Evolutionary conservation across 2,329 filamentous ascomycete species (phyloP).

Genomic region (Neoscytalidium dimidiatum): DNA sequence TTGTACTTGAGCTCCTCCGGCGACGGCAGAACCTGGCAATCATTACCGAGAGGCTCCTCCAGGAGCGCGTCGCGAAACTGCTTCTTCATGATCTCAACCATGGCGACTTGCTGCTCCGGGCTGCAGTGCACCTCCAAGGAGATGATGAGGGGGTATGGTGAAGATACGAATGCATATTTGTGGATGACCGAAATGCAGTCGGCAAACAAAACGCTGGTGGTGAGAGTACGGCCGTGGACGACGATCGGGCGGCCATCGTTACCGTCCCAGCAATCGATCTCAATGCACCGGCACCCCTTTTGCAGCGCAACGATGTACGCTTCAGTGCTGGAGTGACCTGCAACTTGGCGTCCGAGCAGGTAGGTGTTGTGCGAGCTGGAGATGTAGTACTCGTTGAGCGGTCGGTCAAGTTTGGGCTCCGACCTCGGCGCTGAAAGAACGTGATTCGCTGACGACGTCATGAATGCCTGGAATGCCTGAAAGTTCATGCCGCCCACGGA

Average conservation of each 20-base stretch:
- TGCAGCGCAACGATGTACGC: constrained; percentile 89
- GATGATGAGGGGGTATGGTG: constrained; percentile 87
- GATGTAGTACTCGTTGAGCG: constrained; percentile 95
- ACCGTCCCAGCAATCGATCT: constrained; percentile 98
- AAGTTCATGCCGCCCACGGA: constrained; percentile 68
- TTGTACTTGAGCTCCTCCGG: constrained; percentile 82
- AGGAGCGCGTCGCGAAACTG: constrained; percentile 81
- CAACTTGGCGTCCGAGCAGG: constrained; percentile 85
- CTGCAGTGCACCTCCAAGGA: constrained; percentile 96
- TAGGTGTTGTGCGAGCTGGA: constrained; percentile 99
- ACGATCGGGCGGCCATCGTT: constrained; percentile 84
- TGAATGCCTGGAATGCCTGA: constrained; percentile 68
- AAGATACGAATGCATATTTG: constrained; percentile 88
- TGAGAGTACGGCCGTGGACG: constrained; percentile 87
- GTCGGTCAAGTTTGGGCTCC: constrained; percentile 70
- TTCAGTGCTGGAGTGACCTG: constrained; percentile 87
- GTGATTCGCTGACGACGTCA: constrained; percentile 58
- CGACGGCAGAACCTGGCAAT: constrained; percentile 71
- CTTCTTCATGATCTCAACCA: constrained; percentile 87
- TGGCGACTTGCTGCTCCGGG: constrained; percentile 75
- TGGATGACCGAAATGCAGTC: constrained; percentile 93
- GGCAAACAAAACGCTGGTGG: constrained; percentile 82
- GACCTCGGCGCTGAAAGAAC: constrained; percentile 64
- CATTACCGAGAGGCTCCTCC: constrained; percentile 70
- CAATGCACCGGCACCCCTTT: constrained; percentile 89